Percentiles rank a stretch among this genome's conserved stretches.
Evolutionary conservation across 1,284 basidiomycete genomes (phyloP).

Genomic region (Cutaneotrichosporon mucoides): DNA sequence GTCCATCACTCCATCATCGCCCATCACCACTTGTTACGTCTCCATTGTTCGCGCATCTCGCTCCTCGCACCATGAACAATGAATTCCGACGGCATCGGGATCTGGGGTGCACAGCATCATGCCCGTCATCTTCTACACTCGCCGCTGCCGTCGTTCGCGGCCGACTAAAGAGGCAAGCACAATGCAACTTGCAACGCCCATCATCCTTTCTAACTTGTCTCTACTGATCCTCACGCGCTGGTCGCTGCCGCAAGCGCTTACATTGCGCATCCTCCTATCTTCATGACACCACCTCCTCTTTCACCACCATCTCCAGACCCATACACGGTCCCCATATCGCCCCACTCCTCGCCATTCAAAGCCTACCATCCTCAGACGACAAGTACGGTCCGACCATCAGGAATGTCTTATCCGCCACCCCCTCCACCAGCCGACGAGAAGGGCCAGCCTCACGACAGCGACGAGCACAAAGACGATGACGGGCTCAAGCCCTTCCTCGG

Average conservation of each 20-base stretch:
- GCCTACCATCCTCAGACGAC: no score
- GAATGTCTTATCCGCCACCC: not conserved
- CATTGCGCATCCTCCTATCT: not conserved
- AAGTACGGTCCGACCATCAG: no score
- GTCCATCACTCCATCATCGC: not conserved
- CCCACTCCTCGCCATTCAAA: no score
- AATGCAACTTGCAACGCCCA: not conserved
- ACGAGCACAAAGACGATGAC: not conserved
- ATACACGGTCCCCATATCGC: no score
- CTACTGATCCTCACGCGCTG: no score
- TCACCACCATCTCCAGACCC: no score
- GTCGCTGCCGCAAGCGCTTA: not conserved
- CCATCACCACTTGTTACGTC: not conserved
- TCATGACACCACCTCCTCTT: not conserved
- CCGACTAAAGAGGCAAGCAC: not conserved
- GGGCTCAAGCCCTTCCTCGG: slow-evolving; percentile 65
- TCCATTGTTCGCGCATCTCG: not conserved
- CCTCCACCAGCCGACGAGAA: not conserved
- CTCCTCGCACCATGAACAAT: not conserved
- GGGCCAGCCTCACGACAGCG: not conserved
- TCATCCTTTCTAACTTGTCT: not conserved
- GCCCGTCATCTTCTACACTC: no score
- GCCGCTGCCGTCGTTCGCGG: not conserved
- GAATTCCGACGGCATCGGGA: not conserved
- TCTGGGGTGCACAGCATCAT: no score